Evolutionary conservation across 2,329 filamentous ascomycete genomes (phyloP), one percentile per base, ranked within the genome.

Genomic region (Microsporum ferrugineum): DNA sequence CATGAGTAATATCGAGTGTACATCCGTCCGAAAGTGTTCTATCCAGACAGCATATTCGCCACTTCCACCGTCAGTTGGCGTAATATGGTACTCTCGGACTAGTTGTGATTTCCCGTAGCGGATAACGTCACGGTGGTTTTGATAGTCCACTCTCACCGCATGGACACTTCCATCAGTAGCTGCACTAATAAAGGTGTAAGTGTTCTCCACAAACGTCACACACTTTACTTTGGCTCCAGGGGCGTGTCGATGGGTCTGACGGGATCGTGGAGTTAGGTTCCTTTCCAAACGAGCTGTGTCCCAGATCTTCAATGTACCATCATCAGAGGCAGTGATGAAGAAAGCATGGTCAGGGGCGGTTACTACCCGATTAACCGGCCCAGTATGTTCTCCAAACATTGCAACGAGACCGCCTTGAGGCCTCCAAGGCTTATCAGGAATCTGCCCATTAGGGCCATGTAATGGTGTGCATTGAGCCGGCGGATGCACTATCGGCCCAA

Each of bases 321-420:
- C 94, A 68, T 96, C 89, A 7, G 91, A 92, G 5, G 86, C 92
- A 0, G 94, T 97, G 61, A 96, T 82, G 73, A 99, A 99, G 76
- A 99, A 99, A 3, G 86, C 78, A 71, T 99, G 92, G 70, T 99
- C 94, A 0, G 92, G 90, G 1, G 94, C 87, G 5, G 90, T 84
- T 1, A 88, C 79, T 8, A 97, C 84, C 7, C 91, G 84, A 69
- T 88, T 96, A 65, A 97, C 84, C 5, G 89, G 83, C 0, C 85
- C 89, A 33, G 81, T 85, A 70, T 99, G 94, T 71, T 99, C 94
- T 0, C 88, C 85, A 69, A 97, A 91, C 0, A 89, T 89, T 1
- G 91, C 90, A 23, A 97, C 87, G 6, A 97, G 80, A 58, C 85
- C 86, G 1, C 94, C 91, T 60, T 86, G 84, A 0, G 94, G 94